Evolutionary conservation across 106 monocot species (phyloP).

Genomic region (Hemerocallis citrina): DNA sequence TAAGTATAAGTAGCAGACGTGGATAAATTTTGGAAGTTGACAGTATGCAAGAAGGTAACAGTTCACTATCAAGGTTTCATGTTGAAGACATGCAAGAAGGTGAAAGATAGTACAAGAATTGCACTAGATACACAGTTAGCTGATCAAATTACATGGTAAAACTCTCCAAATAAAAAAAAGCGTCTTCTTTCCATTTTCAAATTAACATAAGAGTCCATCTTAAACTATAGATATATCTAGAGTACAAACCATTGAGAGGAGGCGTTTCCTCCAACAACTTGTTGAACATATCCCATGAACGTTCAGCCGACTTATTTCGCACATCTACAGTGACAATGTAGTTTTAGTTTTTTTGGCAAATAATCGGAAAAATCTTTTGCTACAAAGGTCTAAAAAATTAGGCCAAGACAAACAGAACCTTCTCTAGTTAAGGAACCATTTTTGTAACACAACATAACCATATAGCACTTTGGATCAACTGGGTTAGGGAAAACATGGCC

Average conservation of each 20-base stretch:
- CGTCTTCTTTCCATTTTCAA: too few species aligned
- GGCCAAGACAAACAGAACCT: slow-evolving; percentile 30
- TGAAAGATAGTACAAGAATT: not conserved
- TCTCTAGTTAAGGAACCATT: slow-evolving; percentile 94
- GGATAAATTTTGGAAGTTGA: too few species aligned
- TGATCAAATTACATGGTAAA: too few species aligned
- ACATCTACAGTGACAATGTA: slow-evolving; percentile 34
- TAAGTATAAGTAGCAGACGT: too few species aligned
- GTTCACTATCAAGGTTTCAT: too few species aligned
- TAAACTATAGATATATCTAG: too few species aligned
- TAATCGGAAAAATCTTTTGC: not conserved
- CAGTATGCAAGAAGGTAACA: too few species aligned
- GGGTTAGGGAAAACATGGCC: slow-evolving; percentile 97
- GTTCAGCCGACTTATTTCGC: slow-evolving; percentile 44
- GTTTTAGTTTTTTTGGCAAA: too few species aligned
- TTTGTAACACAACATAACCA: slow-evolving; percentile 96
- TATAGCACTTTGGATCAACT: slow-evolving; percentile 86
- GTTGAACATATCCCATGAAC: slow-evolving; percentile 72
- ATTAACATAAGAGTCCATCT: too few species aligned
- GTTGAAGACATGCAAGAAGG: not conserved
- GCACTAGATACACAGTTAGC: too few species aligned
- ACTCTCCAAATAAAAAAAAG: too few species aligned
- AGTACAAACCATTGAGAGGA: slow-evolving; percentile 46
- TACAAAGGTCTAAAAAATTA: not conserved
- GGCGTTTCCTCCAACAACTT: slow-evolving; percentile 39